These are phyloP conservation scores for Fonsecaea multimorphosa DNA, from an alignment of 2,329 filamentous ascomycete species.

Conservation along the genomic window DNA sequence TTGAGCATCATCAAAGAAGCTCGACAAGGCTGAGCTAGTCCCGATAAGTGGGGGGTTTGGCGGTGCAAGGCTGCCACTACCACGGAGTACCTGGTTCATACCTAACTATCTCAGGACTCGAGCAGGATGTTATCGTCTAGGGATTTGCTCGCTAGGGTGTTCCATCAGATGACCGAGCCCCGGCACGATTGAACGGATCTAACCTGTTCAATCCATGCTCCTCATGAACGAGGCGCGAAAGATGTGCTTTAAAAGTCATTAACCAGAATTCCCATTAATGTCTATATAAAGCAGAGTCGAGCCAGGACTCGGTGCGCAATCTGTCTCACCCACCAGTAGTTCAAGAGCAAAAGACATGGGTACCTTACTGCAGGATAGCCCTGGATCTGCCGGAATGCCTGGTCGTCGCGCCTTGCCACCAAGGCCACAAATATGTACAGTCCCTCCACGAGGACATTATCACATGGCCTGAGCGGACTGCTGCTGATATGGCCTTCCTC, in stretches of 20 bases:
- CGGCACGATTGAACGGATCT: no score
- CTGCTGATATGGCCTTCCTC: background rate
- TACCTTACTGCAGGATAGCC: background rate
- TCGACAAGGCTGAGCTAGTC: slow-evolving; percentile 13
- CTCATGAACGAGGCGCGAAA: no score
- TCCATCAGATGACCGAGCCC: no score
- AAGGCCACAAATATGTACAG: background rate
- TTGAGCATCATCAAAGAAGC: background rate
- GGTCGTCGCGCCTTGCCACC: background rate
- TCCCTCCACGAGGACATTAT: background rate
- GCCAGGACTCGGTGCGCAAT: background rate
- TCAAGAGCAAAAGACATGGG: background rate
- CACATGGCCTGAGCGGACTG: background rate
- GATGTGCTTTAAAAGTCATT: no score
- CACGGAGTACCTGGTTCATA: no score
- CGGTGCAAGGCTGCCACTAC: background rate
- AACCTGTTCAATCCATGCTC: no score
- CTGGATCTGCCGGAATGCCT: background rate
- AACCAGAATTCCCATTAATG: background rate
- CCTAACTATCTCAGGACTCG: no score
- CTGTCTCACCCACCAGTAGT: background rate
- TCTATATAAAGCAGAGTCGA: background rate
- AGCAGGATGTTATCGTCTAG: no score
- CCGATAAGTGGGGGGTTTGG: background rate
- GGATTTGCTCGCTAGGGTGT: no score